phyloP scores from a whole-genome alignment of 1,139 yeast species.

The Suhomyces atakaporum region DNA sequence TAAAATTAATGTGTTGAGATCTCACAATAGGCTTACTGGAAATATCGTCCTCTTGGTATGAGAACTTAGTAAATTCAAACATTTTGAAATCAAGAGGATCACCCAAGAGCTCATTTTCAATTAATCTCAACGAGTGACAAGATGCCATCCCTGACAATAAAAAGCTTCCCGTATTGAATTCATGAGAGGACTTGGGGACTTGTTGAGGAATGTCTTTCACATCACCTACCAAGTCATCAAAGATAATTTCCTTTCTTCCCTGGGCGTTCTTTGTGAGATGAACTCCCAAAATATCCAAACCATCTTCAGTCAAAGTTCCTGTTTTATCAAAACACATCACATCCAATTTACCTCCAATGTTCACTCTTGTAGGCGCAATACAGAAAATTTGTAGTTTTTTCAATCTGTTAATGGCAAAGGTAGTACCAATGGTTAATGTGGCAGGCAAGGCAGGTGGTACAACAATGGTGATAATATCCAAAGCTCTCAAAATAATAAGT shows the following conservation, averaged over 20 bases:
- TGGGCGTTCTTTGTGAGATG: slow-evolving; percentile 59
- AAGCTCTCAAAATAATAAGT: slow-evolving; percentile 79
- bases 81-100: slow-evolving; percentile 92
- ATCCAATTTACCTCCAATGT: slow-evolving; percentile 92
- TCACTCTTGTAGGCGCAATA: slow-evolving; percentile 90
- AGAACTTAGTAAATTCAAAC: slow-evolving; percentile 87
- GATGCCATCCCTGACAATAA: slow-evolving; percentile 65
- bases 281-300: slow-evolving; percentile 87
- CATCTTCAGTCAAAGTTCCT: slow-evolving; percentile 96
- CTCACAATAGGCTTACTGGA: slow-evolving; percentile 27
- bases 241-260: slow-evolving; percentile 54
- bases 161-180: slow-evolving; percentile 33
- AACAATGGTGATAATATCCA: slow-evolving; percentile 92
- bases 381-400: slow-evolving; percentile 71
- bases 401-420: slow-evolving; percentile 81
- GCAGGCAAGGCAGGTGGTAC: slow-evolving; percentile 99
- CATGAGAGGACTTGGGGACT: slow-evolving; percentile 17
- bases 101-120: slow-evolving; percentile 81
- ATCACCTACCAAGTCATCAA: slow-evolving; percentile 44
- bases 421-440: slow-evolving; percentile 92
- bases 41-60: slow-evolving; percentile 63
- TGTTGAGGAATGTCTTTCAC: slow-evolving; percentile 17
- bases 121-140: slow-evolving; percentile 82
- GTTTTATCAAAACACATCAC: slow-evolving; percentile 93
- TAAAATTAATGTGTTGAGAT: slow-evolving; percentile 39